These are phyloP conservation scores for Dothistroma septosporum DNA, from an alignment of 2,329 filamentous ascomycete genomes.

Conservation along the genomic window DNA sequence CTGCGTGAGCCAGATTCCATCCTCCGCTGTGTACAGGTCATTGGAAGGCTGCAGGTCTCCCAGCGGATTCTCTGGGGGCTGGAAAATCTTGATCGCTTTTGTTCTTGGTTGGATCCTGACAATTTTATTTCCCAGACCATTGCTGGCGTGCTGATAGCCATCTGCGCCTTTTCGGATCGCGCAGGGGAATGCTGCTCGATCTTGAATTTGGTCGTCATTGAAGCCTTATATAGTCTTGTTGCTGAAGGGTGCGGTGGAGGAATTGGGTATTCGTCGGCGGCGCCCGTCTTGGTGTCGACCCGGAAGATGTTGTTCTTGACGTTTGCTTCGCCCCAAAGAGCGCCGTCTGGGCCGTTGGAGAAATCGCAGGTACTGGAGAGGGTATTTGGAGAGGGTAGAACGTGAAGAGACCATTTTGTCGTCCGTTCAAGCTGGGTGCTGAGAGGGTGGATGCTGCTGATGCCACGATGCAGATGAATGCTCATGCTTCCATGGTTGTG, in stretches of 20 bases:
- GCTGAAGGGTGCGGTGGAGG: conserved; percentile 20
- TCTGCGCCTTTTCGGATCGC: conserved; percentile 12
- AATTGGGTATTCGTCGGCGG: conserved; percentile 20
- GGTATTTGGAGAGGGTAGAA: conserved; percentile 17
- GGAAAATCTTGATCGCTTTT: conserved; percentile 5
- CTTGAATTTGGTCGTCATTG: conserved; percentile 4
- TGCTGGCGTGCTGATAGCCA: conserved; percentile 23
- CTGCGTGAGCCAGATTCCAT: conserved; percentile 26
- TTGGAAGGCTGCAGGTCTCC: conserved; percentile 27
- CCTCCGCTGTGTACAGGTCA: conserved; percentile 21
- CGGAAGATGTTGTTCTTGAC: conserved; percentile 22
- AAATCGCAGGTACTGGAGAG: conserved; percentile 21
- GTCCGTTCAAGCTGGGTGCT: background rate
- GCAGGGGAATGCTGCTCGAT: conserved; percentile 19
- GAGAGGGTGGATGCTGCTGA: background rate
- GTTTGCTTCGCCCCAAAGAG: conserved; percentile 21
- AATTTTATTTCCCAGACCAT: conserved; percentile 27
- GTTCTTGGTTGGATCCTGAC: conserved; percentile 19
- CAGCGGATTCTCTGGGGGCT: conserved; percentile 13
- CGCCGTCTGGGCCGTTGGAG: conserved; percentile 19
- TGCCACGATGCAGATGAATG: background rate
- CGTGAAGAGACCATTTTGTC: conserved; percentile 14
- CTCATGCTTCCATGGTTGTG: background rate
- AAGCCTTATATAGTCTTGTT: conserved; percentile 12
- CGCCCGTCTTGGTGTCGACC: conserved; percentile 16